Evolutionary conservation across 371 early-diverging fungal genomes (phyloP).

Genomic region (Mortierella sp.): DNA sequence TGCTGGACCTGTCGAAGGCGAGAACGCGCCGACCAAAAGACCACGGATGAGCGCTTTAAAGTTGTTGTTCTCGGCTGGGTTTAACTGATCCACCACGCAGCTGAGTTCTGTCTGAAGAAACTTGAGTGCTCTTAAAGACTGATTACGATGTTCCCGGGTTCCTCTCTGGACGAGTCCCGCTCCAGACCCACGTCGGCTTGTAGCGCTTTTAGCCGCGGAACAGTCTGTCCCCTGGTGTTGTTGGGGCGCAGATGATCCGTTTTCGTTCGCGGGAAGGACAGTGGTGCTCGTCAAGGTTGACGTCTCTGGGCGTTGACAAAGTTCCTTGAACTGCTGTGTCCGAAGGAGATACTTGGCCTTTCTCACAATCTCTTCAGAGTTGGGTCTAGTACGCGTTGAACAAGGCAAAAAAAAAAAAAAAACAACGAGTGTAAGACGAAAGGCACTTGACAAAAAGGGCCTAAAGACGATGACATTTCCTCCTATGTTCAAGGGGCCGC

Average conservation of each 20-base stretch:
- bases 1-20: constrained; percentile 17
- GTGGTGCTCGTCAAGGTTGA: constrained; percentile 42
- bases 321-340: constrained; percentile 73
- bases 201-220: background rate
- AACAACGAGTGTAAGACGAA: too few relatives aligned
- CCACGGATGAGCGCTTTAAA: constrained; percentile 73
- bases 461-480: too few relatives aligned
- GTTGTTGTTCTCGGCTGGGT: constrained; percentile 67
- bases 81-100: constrained; percentile 73
- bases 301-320: constrained; percentile 60
- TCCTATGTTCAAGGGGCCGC: too few relatives aligned
- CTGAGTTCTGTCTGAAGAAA: constrained; percentile 76
- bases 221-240: background rate
- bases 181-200: background rate
- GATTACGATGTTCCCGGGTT: constrained; percentile 38
- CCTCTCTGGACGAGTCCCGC: constrained; percentile 19
- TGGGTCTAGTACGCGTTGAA: constrained; percentile 60
- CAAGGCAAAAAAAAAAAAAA: background rate
- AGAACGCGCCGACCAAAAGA: constrained; percentile 60
- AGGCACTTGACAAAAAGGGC: too few relatives aligned
- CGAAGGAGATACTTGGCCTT: constrained; percentile 72
- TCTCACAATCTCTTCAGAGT: constrained; percentile 66
- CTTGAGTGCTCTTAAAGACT: constrained; percentile 66
- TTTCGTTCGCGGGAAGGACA: background rate
- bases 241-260: background rate